Conservation (phyloP, 345 rosid species). For the Eucalyptus regnans region DNA sequence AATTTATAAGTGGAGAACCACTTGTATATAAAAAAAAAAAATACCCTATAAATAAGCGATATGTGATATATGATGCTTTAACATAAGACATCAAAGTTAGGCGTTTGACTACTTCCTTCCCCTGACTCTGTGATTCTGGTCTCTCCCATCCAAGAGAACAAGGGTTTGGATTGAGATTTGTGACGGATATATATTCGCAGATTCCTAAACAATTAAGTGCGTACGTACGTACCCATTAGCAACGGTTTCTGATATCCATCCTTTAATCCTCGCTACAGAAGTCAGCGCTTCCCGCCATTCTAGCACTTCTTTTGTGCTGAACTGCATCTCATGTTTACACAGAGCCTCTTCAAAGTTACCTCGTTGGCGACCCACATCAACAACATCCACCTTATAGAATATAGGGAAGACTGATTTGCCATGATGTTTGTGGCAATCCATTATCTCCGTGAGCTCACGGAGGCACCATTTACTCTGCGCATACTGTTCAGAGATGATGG, state of each 20-base stretch:
- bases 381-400: neutral
- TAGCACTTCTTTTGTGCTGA: neutral
- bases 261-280: neutral
- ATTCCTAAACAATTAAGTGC: neutral
- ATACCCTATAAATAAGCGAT: too few relatives aligned
- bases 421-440: neutral
- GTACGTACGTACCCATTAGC: neutral
- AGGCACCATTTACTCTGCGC: neutral
- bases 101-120: neutral
- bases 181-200: neutral
- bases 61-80: too few relatives aligned
- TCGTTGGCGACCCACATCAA: neutral
- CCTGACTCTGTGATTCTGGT: neutral
- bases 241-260: neutral
- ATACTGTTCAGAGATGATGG: neutral
- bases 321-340: neutral
- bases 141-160: neutral
- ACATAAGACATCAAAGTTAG: neutral
- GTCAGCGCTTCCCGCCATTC: neutral
- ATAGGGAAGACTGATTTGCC: neutral
- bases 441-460: neutral
- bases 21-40: too few relatives aligned
- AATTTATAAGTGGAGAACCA: too few relatives aligned
- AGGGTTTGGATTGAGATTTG: neutral
- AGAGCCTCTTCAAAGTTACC: neutral